Evolutionary conservation across 257 asterid genomes (phyloP), one percentile per base, ranked within the genome.

Genomic region (Cordia subcordata): DNA sequence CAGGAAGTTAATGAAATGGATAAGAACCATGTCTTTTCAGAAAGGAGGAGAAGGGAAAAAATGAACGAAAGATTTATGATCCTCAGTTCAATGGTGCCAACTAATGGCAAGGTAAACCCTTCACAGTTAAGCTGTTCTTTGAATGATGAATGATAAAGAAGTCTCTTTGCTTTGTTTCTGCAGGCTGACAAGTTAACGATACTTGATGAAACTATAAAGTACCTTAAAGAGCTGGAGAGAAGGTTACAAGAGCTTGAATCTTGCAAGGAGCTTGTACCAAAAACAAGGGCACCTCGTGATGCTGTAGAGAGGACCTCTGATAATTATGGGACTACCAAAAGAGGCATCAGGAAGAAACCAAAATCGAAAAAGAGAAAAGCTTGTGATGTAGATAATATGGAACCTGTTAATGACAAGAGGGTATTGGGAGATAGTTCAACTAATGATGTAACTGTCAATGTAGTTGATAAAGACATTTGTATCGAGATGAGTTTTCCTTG

Each of bases 141-240:
- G 11, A 19, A n/a, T 13, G 27, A 8, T 1, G 9, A 19, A 53
- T 45, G 19, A 37, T 11, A 45, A 57, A 42, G 53, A 32, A 38
- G 38, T 8, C 21, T 58, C 21, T 33, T 52, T 37, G 15, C 8
- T 71, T 65, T 37, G 39, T 35, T 22, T 20, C 61, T 77, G 72
- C 85, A 93, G 99, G 94, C 68, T 49, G 97, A 93, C 82, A 93
- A 93, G 79, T 77, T 89, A 51, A 77, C 97, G 0, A 40, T 93
- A 39, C 96, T 93, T 5, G 95, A 89, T 72, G 85, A 78, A 22
- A 85, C 99, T 2, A 89, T 93, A 58, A 87, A 83, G 66, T 79
- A 87, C 75, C 58, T 93, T 74, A 79, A 84, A 57, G 83, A 80
- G 61, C 96, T 93, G 0, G 90, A 87, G 73, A 83, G 84, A 49